Evolutionary conservation across 2,329 filamentous ascomycete species (phyloP).

Genomic region (Bipolaris victoriae): DNA sequence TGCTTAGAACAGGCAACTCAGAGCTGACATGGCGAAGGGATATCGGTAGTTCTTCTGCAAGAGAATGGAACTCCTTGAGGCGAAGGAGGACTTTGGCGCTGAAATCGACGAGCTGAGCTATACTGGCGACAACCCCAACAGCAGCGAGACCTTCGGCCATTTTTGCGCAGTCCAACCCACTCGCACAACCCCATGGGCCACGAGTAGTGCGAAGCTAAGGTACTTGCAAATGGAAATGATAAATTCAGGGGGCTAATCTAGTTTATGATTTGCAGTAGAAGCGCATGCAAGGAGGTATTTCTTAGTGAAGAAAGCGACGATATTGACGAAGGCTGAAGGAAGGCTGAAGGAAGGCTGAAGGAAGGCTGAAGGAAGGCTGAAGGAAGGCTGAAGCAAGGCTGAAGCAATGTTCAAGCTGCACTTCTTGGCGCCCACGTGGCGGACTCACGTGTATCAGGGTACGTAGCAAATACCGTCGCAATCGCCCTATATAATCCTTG

Average conservation of each 20-base stretch:
- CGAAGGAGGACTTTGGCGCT: not conserved
- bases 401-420: not conserved
- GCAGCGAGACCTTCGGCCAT: not conserved
- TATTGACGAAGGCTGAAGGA: not conserved
- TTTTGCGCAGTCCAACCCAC: not conserved
- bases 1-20: not conserved
- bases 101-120: not conserved
- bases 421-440: not conserved
- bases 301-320: not conserved
- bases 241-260: not conserved
- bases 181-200: not conserved
- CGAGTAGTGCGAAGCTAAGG: not conserved
- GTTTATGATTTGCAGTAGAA: not conserved
- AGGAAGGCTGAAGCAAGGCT: not conserved
- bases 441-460: not conserved
- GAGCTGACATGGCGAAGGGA: not conserved
- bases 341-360: not conserved
- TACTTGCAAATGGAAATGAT: not conserved
- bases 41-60: not conserved
- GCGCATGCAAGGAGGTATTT: not conserved
- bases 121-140: not conserved
- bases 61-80: not conserved
- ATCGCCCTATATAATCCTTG: not conserved
- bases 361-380: not conserved
- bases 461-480: not conserved